phyloP scores from a whole-genome alignment of 306 rosid genomes.

The Cicer yamashitae region DNA sequence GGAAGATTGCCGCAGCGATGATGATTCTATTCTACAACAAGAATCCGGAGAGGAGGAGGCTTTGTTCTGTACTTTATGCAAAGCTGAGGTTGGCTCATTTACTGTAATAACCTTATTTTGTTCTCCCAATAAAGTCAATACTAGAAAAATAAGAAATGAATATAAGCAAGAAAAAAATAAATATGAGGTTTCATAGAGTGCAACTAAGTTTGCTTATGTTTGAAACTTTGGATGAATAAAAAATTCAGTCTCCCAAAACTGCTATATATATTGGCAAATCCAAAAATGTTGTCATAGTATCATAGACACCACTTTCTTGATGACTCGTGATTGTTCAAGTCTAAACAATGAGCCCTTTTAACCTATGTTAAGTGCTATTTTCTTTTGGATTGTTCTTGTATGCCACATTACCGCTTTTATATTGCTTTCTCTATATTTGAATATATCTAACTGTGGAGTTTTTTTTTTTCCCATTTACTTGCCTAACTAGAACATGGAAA shows the following conservation, averaged over 20 bases:
- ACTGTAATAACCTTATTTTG: constrained; percentile 34
- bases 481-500: constrained; percentile 26
- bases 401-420: constrained; percentile 10
- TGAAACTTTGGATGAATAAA: not conserved
- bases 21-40: constrained; percentile 58
- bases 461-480: constrained; percentile 37
- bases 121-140: constrained; percentile 28
- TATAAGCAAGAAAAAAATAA: not conserved
- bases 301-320: constrained; percentile 1
- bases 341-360: not conserved
- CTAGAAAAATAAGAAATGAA: constrained; percentile 17
- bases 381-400: constrained; percentile 17
- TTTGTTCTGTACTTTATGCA: constrained; percentile 86
- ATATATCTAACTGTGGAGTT: constrained; percentile 10
- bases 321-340: constrained; percentile 3
- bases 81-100: constrained; percentile 67
- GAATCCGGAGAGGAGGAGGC: constrained; percentile 73
- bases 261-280: not conserved
- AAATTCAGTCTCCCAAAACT: constrained; percentile 13
- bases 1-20: constrained; percentile 72
- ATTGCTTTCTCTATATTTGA: constrained; percentile 22
- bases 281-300: not conserved
- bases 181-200: constrained; percentile 9
- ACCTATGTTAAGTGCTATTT: not conserved
- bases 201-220: constrained; percentile 14